Evolutionary conservation across 2,329 filamentous ascomycete species (phyloP), one percentile per base, ranked within the genome.

Genomic region (Chrysoporthe cubensis): DNA sequence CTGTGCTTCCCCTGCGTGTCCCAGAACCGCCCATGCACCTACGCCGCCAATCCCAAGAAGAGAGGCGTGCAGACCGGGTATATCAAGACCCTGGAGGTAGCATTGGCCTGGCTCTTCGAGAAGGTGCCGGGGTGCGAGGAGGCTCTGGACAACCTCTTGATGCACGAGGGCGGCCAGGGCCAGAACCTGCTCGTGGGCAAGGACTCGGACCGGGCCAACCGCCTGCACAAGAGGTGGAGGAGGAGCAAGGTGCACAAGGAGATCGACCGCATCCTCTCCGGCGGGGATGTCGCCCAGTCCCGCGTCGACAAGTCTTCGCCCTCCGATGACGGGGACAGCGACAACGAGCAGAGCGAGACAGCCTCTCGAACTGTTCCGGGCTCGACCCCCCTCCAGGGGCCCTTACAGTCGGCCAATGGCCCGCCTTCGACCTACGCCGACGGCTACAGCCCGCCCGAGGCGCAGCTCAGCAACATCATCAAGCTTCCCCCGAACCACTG

Each of bases 41-140:
- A 94, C 76, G 88, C 90, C 70, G 85, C 90, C 65, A 88, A 88
- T 65, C 88, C 90, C 8, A 93, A 92, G 78, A 93, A 93, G 76
- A 84, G 91, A 71, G 91, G 92, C 4, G 87, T 94, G 13, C 91
- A 91, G 73, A 91, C 91, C n/a, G 91, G 92, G 18, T 93, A 94
- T 74, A 90, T 94, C 65, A 86, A 91, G 44, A 90, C 90, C 0
- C 81, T 94, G 21, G 91, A 94, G 76, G 78, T 91, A 56, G 85
- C 89, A 11, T 82, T 91, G 65, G 89, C 88, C 14, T 88, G 88
- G 82, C 79, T 91, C 1, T 90, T 92, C 69, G 84, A 87, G 68
- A 85, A 86, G 65, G 84, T 88, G 46, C 83, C 87, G 16, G 87
- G 84, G 11, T 84, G 83, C 60, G 89, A 92, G 76, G 80, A 83